Evolutionary conservation across 2,329 filamentous ascomycete species (phyloP), one percentile per base, ranked within the genome.

Genomic region (Monosporascus sp.): DNA sequence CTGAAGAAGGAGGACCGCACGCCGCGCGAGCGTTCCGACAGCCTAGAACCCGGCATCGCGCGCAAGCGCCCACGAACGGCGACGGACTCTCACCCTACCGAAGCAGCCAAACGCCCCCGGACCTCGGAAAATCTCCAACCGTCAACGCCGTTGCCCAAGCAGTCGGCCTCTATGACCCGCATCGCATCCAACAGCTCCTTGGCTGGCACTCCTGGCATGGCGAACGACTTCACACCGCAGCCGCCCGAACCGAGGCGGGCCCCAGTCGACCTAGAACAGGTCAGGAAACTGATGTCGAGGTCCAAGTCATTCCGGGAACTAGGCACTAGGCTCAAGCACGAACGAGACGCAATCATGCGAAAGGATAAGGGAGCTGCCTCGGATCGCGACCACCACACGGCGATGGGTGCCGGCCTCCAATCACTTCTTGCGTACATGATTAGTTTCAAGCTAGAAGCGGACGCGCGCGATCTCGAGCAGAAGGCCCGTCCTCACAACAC

Each of bases 161-260:
- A 74, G 52, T 68, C 72, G 2, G 70, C 75, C 2, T 66, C 77
- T 52, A 82, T 82, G 78, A 78, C 75, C 5, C 76, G 79, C 4
- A 78, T 76, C 37, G 72, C 77, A 49, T 82, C 80, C 1, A 79
- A 68, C 63, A 79, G 77, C 60, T 82, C 79, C 1, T 70, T 78
- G 55, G 74, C 72, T 7, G 71, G 76, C 43, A 82, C 80, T 0
- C 79, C 80, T 0, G 76, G 78, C 20, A 75, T 76, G 7, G 60
- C 69, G 3, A 70, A 70, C 48, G 73, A 65, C 48, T 63, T 72
- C 44, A 77, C 75, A 3, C 74, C 75, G 51, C 58, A 57, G 8
- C 45, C 58, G 17, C 55, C 62, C 20, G 65, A 67, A 48, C 70
- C 72, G 44, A 69, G 70, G n/a, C 72, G 69, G 2, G 68, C 70